phyloP scores from a whole-genome alignment of 2,329 filamentous ascomycete species.

The Botrytis porri region DNA sequence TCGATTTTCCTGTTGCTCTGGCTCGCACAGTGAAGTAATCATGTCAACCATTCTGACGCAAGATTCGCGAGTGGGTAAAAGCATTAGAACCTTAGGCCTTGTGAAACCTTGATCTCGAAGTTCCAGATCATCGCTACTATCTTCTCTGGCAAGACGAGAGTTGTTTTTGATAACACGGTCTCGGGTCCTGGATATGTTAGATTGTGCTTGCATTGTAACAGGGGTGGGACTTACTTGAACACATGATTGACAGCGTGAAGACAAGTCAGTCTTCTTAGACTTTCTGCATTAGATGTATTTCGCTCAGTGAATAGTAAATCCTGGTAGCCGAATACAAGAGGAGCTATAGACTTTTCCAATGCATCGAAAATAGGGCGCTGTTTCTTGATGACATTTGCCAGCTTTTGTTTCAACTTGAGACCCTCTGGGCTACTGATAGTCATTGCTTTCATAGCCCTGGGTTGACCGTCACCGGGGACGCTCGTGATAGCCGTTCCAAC shows the following conservation, averaged over 20 bases:
- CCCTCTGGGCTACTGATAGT: constrained; percentile 42
- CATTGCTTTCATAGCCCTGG: constrained; percentile 28
- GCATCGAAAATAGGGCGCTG: constrained; percentile 57
- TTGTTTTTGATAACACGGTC: constrained; percentile 94
- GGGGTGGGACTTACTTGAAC: constrained; percentile 60
- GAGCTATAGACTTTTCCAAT: constrained; percentile 63
- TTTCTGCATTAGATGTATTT: constrained; percentile 63
- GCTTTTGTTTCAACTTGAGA: constrained; percentile 67
- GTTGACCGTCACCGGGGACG: constrained; percentile 44
- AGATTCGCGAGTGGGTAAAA: constrained; percentile 84
- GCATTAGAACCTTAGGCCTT: constrained; percentile 84
- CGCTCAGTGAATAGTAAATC: constrained; percentile 77
- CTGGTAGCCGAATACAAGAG: constrained; percentile 75
- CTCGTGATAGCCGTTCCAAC: constrained; percentile 49
- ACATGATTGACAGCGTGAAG: constrained; percentile 90
- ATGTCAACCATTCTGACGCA: constrained; percentile 75
- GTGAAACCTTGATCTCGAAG: constrained; percentile 94
- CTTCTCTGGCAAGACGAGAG: constrained; percentile 67
- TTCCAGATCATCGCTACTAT: constrained; percentile 64
- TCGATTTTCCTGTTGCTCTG: constrained; percentile 92
- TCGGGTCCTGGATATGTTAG: constrained; percentile 58
- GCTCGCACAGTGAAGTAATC: constrained; percentile 71
- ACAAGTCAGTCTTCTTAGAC: constrained; percentile 68
- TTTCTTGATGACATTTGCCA: constrained; percentile 54
- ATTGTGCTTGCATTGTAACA: not conserved